Evolutionary conservation across 1,139 yeast genomes (phyloP).

Genomic region (Magnusiomyces clavatus): DNA sequence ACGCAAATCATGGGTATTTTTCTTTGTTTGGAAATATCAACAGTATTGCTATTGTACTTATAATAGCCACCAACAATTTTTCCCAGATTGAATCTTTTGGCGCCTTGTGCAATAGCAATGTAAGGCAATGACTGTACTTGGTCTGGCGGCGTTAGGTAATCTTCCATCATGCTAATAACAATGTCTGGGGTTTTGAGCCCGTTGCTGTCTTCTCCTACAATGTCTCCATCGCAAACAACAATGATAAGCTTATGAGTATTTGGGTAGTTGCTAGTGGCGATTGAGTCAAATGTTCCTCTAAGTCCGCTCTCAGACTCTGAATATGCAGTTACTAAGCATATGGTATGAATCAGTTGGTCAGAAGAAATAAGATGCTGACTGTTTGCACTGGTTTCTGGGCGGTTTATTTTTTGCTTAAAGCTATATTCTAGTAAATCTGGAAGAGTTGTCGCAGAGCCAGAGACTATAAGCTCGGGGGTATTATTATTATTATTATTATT

Average conservation of each 20-base stretch:
- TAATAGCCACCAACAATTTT: slow-evolving; percentile 30
- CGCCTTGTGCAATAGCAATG: slow-evolving; percentile 29
- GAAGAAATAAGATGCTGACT: neutral
- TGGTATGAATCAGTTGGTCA: slow-evolving; percentile 39
- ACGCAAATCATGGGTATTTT: slow-evolving; percentile 37
- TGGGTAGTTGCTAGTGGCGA: slow-evolving; percentile 27
- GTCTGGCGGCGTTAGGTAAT: slow-evolving; percentile 30
- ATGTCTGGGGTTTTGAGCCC: slow-evolving; percentile 28
- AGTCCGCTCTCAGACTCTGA: slow-evolving; percentile 29
- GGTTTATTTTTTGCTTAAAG: too few species aligned
- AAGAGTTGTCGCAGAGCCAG: too few species aligned
- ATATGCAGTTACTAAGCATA: slow-evolving; percentile 31
- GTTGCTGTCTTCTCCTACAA: slow-evolving; percentile 24
- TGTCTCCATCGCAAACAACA: slow-evolving; percentile 31
- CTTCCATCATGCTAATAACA: slow-evolving; percentile 52
- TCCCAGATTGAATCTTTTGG: slow-evolving; percentile 27
- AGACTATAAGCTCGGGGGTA: too few species aligned
- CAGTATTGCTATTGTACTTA: slow-evolving; percentile 37
- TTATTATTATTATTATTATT: too few species aligned
- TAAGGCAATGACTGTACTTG: slow-evolving; percentile 24
- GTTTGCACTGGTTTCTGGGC: too few species aligned
- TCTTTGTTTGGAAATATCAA: slow-evolving; percentile 43
- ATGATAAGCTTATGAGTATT: slow-evolving; percentile 25
- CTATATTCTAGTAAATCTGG: too few species aligned
- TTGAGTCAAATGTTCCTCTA: slow-evolving; percentile 27